Percentiles rank a stretch among this genome's conserved stretches.
These are phyloP conservation scores for Saturnispora dispora DNA, from an alignment of 805 yeast genomes.

Conservation along the genomic window DNA sequence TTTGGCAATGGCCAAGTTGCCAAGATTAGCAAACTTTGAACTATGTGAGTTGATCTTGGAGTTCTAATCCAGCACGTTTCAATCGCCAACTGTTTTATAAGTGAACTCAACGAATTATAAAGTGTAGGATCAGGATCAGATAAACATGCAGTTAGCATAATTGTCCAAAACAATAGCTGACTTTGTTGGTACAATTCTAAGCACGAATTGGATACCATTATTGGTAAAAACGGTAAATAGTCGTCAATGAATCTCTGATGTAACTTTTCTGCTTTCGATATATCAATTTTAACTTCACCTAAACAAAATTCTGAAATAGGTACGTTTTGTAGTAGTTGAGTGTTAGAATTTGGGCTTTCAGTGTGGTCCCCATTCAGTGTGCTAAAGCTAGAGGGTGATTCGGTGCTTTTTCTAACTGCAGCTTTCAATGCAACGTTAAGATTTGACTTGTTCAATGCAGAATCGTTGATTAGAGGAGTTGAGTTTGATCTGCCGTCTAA, in stretches of 20 bases:
- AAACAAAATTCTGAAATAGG: constrained; percentile 55
- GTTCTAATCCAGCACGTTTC: constrained; percentile 91
- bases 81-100: constrained; percentile 78
- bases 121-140: constrained; percentile 83
- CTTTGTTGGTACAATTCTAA: constrained; percentile 75
- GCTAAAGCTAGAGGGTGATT: constrained; percentile 19
- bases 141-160: constrained; percentile 74
- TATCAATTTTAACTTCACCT: constrained; percentile 64
- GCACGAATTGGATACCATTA: constrained; percentile 60
- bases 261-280: constrained; percentile 59
- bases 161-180: constrained; percentile 83
- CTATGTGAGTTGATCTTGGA: constrained; percentile 88
- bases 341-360: constrained; percentile 7
- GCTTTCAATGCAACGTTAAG: constrained; percentile 36
- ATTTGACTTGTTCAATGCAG: constrained; percentile 32
- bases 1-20: constrained; percentile 91
- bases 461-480: constrained; percentile 34
- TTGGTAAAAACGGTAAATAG: constrained; percentile 72
- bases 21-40: constrained; percentile 78
- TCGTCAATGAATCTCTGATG: constrained; percentile 60
- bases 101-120: constrained; percentile 63
- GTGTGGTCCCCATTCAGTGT: constrained; percentile 11
- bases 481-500: constrained; percentile 25
- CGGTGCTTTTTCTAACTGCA: constrained; percentile 32
- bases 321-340: constrained; percentile 18